Conservation (phyloP, 805 yeast genomes). For the Metschnikowia henanensis region DNA sequence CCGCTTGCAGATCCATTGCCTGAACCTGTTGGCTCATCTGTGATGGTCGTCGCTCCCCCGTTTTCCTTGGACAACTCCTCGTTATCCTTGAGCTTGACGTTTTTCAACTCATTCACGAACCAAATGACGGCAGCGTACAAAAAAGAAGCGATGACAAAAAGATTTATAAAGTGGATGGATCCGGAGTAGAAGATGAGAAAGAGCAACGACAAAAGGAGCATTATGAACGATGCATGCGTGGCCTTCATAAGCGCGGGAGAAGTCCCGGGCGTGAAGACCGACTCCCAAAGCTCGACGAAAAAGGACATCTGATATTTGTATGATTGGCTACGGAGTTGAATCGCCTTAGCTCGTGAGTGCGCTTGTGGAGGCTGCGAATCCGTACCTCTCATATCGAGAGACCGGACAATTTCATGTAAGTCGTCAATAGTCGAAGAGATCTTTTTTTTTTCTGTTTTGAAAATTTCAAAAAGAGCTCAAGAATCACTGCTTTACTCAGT, state of each 20-base stretch:
- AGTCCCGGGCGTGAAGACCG: conserved; percentile 90
- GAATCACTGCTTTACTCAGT: too few relatives aligned
- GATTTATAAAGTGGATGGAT: conserved; percentile 64
- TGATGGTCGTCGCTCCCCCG: conserved; percentile 3
- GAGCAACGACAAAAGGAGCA: conserved; percentile 56
- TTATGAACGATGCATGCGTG: conserved; percentile 78
- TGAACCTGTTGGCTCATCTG: conserved; percentile 6
- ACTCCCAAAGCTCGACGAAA: conserved; percentile 78
- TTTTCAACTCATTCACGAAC: conserved; percentile 73
- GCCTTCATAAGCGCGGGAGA: conserved; percentile 88
- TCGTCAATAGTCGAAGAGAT: too few relatives aligned
- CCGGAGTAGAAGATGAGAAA: conserved; percentile 60
- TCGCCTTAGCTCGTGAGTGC: background rate
- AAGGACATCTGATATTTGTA: conserved; percentile 36
- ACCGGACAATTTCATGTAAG: background rate
- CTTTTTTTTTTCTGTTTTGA: too few relatives aligned
- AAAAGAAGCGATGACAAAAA: conserved; percentile 54
- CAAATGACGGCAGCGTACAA: conserved; percentile 84
- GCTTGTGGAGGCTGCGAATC: background rate
- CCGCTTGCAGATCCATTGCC: conserved; percentile 9
- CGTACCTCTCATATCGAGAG: background rate
- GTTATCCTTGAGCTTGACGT: conserved; percentile 46
- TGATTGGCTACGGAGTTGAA: background rate
- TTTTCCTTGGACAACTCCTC: conserved; percentile 37
- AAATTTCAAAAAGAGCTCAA: too few relatives aligned